These are phyloP conservation scores for Hymenoscyphus salicellus DNA, from an alignment of 2,329 filamentous ascomycete genomes.

Conservation along the genomic window DNA sequence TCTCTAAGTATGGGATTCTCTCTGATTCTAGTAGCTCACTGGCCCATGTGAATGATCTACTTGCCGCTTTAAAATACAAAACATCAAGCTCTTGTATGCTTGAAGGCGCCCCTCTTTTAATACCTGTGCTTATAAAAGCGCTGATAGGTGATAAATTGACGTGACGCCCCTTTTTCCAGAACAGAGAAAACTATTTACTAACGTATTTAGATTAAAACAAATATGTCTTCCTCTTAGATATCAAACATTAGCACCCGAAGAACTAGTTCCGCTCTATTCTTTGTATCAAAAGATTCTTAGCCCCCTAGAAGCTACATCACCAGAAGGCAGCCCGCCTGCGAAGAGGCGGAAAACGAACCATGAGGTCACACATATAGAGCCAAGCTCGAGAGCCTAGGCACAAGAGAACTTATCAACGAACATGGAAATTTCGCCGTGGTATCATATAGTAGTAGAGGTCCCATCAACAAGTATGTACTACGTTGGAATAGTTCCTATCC, in stretches of 20 bases:
- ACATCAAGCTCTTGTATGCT: conserved; percentile 1
- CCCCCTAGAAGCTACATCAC: not conserved
- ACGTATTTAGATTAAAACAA: conserved; percentile 2
- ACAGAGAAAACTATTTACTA: conserved; percentile 4
- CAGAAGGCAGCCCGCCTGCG: not conserved
- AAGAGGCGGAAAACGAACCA: not conserved
- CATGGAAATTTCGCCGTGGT: too few relatives aligned
- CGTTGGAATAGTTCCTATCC: too few relatives aligned
- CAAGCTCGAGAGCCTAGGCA: too few relatives aligned
- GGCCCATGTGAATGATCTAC: not conserved
- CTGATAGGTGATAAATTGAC: conserved; percentile 2
- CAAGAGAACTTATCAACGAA: too few relatives aligned
- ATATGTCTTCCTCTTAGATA: conserved; percentile 1
- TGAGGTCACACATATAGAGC: too few relatives aligned
- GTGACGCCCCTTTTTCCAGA: not conserved
- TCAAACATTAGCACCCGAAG: not conserved
- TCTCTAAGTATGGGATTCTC: conserved; percentile 7
- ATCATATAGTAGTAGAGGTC: too few relatives aligned
- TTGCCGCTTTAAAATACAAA: conserved; percentile 1
- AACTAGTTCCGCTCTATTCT: conserved; percentile 1
- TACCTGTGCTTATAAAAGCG: conserved; percentile 2
- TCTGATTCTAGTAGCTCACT: not conserved
- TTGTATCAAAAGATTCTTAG: conserved; percentile 2
- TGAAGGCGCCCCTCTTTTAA: not conserved
- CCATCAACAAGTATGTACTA: too few relatives aligned